phyloP scores from a whole-genome alignment of 371 early-diverging fungal genomes.

The Polyrhizophydium stewartii region DNA sequence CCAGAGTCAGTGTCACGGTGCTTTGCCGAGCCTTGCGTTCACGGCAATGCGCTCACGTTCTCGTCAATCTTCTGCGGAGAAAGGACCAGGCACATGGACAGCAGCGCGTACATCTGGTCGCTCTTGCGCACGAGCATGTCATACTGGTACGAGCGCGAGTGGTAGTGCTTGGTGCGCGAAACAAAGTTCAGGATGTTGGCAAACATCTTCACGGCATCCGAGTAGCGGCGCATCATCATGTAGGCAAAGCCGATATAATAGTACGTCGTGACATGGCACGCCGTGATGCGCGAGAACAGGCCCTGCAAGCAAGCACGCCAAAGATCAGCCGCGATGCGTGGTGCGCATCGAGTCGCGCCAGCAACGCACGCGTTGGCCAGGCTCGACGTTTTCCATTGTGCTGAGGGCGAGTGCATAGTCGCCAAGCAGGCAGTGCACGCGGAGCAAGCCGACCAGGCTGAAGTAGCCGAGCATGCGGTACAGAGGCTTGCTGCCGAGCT shows the following conservation, averaged over 20 bases:
- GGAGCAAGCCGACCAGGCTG: constrained; percentile 84
- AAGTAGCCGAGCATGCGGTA: constrained; percentile 98
- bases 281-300: constrained; percentile 88
- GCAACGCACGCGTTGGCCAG: constrained; percentile 24
- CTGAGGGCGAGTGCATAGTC: constrained; percentile 91
- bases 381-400: constrained; percentile 91
- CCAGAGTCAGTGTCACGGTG: too few relatives aligned
- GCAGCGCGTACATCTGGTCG: constrained; percentile 80
- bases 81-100: constrained; percentile 85
- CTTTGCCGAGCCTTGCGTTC: too few relatives aligned
- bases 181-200: constrained; percentile 86
- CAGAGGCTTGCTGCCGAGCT: constrained; percentile 48
- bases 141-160: constrained; percentile 86
- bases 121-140: constrained; percentile 89
- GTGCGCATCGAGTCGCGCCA: too few relatives aligned
- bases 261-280: constrained; percentile 93
- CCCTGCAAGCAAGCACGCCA: constrained; percentile 42
- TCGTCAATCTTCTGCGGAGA: constrained; percentile 94
- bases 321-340: not conserved
- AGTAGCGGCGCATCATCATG: constrained; percentile 95
- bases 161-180: constrained; percentile 88
- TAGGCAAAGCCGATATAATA: constrained; percentile 96
- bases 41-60: constrained; percentile 23
- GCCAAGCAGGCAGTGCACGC: constrained; percentile 92
- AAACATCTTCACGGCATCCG: constrained; percentile 92